These are phyloP conservation scores for Canavalia ensiformis DNA, from an alignment of 306 rosid genomes.

Conservation along the genomic window DNA sequence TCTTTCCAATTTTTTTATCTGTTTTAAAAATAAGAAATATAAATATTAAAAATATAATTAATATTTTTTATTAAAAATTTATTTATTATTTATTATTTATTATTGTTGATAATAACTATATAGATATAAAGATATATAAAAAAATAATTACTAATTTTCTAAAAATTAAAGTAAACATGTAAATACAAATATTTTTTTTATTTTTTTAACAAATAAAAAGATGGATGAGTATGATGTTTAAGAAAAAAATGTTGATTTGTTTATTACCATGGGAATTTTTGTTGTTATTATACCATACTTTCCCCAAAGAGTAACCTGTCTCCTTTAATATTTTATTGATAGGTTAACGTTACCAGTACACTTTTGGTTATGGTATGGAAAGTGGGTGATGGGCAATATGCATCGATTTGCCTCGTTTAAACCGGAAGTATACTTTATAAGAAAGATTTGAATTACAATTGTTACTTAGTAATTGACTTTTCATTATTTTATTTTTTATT, in stretches of 20 bases:
- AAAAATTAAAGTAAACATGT: too few species aligned
- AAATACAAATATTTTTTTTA: too few species aligned
- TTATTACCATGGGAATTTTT: background rate
- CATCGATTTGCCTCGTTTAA: background rate
- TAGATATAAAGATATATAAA: too few species aligned
- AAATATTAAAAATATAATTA: too few species aligned
- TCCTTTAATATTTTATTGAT: background rate
- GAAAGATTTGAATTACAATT: background rate
- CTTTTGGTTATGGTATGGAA: background rate
- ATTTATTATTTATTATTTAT: too few species aligned
- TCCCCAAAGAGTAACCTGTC: background rate
- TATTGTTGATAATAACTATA: too few species aligned
- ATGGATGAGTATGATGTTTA: background rate
- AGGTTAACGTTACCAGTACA: background rate
- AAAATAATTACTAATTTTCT: too few species aligned
- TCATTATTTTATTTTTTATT: too few species aligned
- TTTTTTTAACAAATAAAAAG: too few species aligned
- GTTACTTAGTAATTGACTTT: too few species aligned
- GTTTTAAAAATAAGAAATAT: background rate
- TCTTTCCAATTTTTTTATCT: too few species aligned
- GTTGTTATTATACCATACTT: background rate
- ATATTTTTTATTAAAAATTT: too few species aligned
- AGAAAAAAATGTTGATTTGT: slow-evolving; percentile 19
- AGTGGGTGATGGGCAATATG: background rate
- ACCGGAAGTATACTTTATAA: background rate